These are phyloP conservation scores for Sphagnum fallax DNA, from an alignment of 228 moss, liverwort and hornwort genomes.

Conservation along the genomic window DNA sequence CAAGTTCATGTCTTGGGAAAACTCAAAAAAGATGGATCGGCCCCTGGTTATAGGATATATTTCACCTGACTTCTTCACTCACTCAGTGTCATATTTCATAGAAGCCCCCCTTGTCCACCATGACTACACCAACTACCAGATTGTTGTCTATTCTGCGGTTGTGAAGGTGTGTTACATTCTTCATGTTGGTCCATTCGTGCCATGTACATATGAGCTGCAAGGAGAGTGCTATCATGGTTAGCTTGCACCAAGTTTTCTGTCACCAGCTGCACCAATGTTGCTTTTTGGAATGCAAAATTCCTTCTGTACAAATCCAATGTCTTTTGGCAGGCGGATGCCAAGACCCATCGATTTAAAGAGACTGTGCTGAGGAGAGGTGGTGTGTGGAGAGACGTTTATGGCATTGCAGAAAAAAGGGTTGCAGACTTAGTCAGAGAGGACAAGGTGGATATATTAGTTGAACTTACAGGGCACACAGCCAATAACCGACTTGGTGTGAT, in stretches of 20 bases:
- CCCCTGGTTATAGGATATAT: constrained; percentile 90
- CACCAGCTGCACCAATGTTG: background rate
- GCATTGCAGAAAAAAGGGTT: constrained; percentile 93
- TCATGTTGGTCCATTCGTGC: background rate
- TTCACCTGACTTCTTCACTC: constrained; percentile 97
- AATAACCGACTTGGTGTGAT: constrained; percentile 96
- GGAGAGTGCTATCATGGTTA: background rate
- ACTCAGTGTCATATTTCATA: constrained; percentile 98
- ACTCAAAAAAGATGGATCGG: constrained; percentile 67
- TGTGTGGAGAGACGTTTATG: constrained; percentile 89
- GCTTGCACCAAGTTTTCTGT: background rate
- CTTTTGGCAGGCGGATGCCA: constrained; percentile 72
- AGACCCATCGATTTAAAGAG: constrained; percentile 90
- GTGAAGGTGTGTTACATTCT: constrained; percentile 61
- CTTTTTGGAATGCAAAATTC: background rate
- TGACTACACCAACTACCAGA: constrained; percentile 67
- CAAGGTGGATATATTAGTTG: constrained; percentile 88
- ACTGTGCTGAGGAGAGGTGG: constrained; percentile 86
- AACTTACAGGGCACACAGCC: constrained; percentile 98
- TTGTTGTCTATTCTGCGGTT: constrained; percentile 90
- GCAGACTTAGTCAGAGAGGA: constrained; percentile 80
- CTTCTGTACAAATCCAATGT: background rate
- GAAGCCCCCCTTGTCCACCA: constrained; percentile 98
- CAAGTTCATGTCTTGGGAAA: constrained; percentile 68
- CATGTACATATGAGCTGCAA: background rate